Percentiles rank a stretch among this genome's conserved stretches.
Conservation (phyloP, 495 filamentous ascomycete species). For the Aspergillus carlsbadensis region DNA sequence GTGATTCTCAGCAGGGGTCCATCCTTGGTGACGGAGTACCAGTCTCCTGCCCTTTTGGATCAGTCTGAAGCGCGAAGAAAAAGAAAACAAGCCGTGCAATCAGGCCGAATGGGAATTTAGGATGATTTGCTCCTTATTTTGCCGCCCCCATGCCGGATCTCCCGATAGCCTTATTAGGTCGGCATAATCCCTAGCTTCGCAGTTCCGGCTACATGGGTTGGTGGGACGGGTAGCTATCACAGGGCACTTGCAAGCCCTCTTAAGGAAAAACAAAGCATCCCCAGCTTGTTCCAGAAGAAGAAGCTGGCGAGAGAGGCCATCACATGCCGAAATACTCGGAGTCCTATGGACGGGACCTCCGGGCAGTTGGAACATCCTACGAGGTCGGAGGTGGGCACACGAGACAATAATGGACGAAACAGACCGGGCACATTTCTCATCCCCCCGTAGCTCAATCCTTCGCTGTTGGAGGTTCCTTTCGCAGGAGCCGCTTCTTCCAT, state of each 20-base stretch:
- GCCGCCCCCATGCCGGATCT: slow-evolving; percentile 3
- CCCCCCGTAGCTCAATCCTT: slow-evolving; percentile 6
- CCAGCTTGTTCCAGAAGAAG: too few relatives aligned
- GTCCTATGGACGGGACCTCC: too few relatives aligned
- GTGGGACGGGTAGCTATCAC: slow-evolving; percentile 1
- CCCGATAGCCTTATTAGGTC: slow-evolving; percentile 8
- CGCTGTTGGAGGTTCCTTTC: background rate
- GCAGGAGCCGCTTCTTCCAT: background rate
- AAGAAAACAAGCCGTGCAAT: background rate
- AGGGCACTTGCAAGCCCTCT: too few relatives aligned
- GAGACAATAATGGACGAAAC: background rate
- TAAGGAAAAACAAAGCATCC: too few relatives aligned
- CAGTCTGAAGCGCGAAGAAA: background rate
- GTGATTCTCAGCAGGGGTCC: background rate
- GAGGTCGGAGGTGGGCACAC: background rate
- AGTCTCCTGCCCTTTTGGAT: background rate
- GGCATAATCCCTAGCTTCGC: slow-evolving; percentile 11
- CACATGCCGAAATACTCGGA: too few relatives aligned
- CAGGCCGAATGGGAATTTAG: too few relatives aligned
- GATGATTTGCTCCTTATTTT: background rate
- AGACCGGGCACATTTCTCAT: slow-evolving; percentile 3
- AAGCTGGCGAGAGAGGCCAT: too few relatives aligned
- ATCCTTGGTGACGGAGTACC: background rate
- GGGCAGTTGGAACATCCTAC: background rate
- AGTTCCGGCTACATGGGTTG: slow-evolving; percentile 2